A percentile compares a stretch with the other conserved stretches of the same genome.
Conservation (phyloP, 305 asterid genomes). For the Solanum hybrid region DNA sequence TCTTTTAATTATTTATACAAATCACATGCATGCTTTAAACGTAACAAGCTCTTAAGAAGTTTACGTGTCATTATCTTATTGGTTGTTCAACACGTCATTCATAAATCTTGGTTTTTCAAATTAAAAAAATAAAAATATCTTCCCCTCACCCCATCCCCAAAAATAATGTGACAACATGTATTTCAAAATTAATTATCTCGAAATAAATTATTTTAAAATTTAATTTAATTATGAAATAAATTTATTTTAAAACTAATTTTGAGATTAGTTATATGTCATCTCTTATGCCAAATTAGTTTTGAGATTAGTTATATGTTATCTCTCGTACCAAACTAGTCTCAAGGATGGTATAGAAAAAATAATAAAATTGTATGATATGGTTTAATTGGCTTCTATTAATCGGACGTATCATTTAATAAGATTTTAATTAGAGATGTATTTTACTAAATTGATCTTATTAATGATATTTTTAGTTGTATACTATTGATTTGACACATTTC, state of each 20-base stretch:
- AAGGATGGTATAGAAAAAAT: too few relatives aligned
- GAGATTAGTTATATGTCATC: not conserved
- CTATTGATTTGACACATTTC: rapidly evolving
- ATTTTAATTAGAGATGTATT: too few relatives aligned
- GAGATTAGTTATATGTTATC: not conserved
- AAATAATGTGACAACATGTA: not conserved
- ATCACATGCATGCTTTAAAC: conserved; percentile 1
- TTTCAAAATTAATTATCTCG: too few relatives aligned
- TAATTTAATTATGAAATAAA: too few relatives aligned
- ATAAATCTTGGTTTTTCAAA: not conserved
- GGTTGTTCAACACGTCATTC: not conserved
- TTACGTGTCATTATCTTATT: not conserved
- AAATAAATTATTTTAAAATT: too few relatives aligned
- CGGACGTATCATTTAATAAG: too few relatives aligned
- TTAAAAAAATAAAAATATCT: not conserved
- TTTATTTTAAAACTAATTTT: too few relatives aligned
- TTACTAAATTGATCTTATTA: too few relatives aligned
- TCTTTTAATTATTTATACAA: too few relatives aligned
- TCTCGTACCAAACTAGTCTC: not conserved
- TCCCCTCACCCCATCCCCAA: not conserved
- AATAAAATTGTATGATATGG: too few relatives aligned
- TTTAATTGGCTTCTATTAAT: not conserved
- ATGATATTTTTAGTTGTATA: too few relatives aligned
- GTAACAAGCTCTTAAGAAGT: not conserved
- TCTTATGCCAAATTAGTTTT: not conserved